These are phyloP conservation scores for Tylopilus rubrobrunneus DNA, from an alignment of 768 basidiomycete species.

Conservation along the genomic window DNA sequence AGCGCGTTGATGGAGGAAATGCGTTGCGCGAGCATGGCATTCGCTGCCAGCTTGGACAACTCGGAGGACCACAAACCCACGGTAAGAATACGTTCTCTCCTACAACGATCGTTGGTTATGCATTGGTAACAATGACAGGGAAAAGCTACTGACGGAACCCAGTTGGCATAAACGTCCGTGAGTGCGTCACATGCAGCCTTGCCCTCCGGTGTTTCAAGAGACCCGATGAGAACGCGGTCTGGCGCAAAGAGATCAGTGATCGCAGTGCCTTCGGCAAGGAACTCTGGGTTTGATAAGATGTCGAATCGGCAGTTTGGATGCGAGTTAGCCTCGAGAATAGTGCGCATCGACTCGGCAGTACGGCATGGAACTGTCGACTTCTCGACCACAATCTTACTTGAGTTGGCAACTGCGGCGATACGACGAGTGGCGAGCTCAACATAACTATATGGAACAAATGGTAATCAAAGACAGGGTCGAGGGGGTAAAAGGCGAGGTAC, in stretches of 20 bases:
- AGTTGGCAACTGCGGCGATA: slow-evolving; percentile 86
- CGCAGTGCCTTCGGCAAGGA: slow-evolving; percentile 97
- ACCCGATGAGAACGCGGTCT: slow-evolving; percentile 96
- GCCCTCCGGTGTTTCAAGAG: slow-evolving; percentile 86
- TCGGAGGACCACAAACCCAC: slow-evolving; percentile 99
- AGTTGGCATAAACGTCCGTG: slow-evolving; percentile 84
- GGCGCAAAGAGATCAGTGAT: slow-evolving; percentile 84
- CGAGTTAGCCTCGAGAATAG: slow-evolving; percentile 97
- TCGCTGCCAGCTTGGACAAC: slow-evolving; percentile 96
- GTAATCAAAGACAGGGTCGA: slow-evolving; percentile 6
- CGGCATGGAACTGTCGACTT: slow-evolving; percentile 99
- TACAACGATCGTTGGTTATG: slow-evolving; percentile 26
- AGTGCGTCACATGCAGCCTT: slow-evolving; percentile 75
- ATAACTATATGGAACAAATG: slow-evolving; percentile 55
- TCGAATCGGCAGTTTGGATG: slow-evolving; percentile 88
- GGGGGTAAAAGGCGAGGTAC: slow-evolving; percentile 27
- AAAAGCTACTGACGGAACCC: slow-evolving; percentile 76
- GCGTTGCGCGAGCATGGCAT: slow-evolving; percentile 98
- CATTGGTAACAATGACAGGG: neutral
- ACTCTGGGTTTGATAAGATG: slow-evolving; percentile 99
- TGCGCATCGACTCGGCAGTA: slow-evolving; percentile 99
- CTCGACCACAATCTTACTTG: slow-evolving; percentile 97
- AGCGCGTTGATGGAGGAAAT: slow-evolving; percentile 98
- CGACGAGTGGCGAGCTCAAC: slow-evolving; percentile 96
- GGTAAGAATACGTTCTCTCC: slow-evolving; percentile 75